Conservation (phyloP, 2,329 filamentous ascomycete species). For the Alternaria brassicicola region DNA sequence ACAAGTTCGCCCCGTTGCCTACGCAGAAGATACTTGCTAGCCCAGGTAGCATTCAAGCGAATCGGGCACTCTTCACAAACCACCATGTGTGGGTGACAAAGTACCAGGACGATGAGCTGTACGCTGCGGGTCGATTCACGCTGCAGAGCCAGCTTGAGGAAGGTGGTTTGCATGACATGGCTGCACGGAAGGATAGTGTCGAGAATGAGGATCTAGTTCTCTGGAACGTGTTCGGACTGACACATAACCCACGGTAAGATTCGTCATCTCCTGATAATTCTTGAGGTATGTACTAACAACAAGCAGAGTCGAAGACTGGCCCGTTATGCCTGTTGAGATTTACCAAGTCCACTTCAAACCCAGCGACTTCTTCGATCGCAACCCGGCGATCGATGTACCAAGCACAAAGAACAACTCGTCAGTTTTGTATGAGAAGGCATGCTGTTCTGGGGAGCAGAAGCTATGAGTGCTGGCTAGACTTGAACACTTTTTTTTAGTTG, state of each 20-base stretch:
- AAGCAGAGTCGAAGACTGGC: constrained; percentile 54
- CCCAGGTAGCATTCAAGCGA: constrained; percentile 52
- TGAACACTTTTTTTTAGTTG: background rate
- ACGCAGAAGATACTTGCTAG: constrained; percentile 59
- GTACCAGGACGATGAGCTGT: constrained; percentile 59
- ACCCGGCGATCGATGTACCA: constrained; percentile 61
- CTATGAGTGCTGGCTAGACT: constrained; percentile 10
- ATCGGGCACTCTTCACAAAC: constrained; percentile 57
- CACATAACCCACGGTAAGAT: constrained; percentile 56
- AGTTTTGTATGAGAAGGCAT: constrained; percentile 31
- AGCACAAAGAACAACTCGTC: constrained; percentile 39
- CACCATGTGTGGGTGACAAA: constrained; percentile 62
- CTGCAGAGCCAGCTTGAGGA: constrained; percentile 53
- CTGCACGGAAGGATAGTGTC: constrained; percentile 51
- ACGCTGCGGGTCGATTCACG: constrained; percentile 57
- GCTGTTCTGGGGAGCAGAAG: constrained; percentile 27
- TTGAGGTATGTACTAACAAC: background rate
- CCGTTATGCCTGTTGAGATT: constrained; percentile 58
- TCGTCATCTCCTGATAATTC: background rate
- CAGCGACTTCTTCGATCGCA: constrained; percentile 60
- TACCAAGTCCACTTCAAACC: constrained; percentile 57
- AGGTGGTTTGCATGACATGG: constrained; percentile 54
- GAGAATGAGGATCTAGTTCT: constrained; percentile 56
- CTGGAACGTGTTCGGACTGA: constrained; percentile 58
- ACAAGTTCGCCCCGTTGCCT: constrained; percentile 56